Percentiles rank a stretch among this genome's conserved stretches.
phyloP scores from a whole-genome alignment of 352 stramenopile genomes.

The Globisporangium echinulatum region DNA sequence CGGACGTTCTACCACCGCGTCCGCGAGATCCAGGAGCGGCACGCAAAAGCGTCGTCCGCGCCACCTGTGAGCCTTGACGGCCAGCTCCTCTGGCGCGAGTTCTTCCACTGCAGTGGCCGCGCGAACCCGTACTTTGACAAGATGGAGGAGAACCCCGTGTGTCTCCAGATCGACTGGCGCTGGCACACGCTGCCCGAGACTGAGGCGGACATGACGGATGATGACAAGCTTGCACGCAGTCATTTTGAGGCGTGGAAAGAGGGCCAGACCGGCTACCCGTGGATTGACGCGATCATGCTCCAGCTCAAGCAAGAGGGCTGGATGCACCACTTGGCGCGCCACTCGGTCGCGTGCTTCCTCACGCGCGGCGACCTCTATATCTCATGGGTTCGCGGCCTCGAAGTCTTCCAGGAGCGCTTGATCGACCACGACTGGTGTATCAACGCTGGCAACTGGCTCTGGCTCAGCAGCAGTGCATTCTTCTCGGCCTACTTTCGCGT shows the following conservation, averaged over 20 bases:
- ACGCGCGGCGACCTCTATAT: slow-evolving; percentile 97
- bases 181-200: slow-evolving; percentile 80
- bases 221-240: slow-evolving; percentile 74
- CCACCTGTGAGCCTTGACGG: slow-evolving; percentile 91
- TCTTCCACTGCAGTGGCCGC: slow-evolving; percentile 85
- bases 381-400: slow-evolving; percentile 91
- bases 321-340: slow-evolving; percentile 87
- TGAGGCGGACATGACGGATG: slow-evolving; percentile 58
- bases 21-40: slow-evolving; percentile 59
- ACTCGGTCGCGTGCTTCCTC: slow-evolving; percentile 97
- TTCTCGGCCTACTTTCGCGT: slow-evolving; percentile 98
- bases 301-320: slow-evolving; percentile 88
- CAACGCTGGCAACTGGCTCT: slow-evolving; percentile 98
- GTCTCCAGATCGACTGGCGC: slow-evolving; percentile 79
- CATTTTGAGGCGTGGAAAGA: slow-evolving; percentile 93
- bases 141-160: slow-evolving; percentile 93
- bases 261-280: slow-evolving; percentile 95
- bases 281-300: slow-evolving; percentile 97
- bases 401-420: slow-evolving; percentile 90
- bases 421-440: slow-evolving; percentile 97
- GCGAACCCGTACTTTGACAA: slow-evolving; percentile 89
- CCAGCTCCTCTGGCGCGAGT: slow-evolving; percentile 96
- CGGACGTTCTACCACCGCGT: slow-evolving; percentile 90
- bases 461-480: slow-evolving; percentile 92
- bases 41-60: slow-evolving; percentile 59